Conservation (phyloP, 495 filamentous ascomycete genomes). For the Aspergillus baeticus region DNA sequence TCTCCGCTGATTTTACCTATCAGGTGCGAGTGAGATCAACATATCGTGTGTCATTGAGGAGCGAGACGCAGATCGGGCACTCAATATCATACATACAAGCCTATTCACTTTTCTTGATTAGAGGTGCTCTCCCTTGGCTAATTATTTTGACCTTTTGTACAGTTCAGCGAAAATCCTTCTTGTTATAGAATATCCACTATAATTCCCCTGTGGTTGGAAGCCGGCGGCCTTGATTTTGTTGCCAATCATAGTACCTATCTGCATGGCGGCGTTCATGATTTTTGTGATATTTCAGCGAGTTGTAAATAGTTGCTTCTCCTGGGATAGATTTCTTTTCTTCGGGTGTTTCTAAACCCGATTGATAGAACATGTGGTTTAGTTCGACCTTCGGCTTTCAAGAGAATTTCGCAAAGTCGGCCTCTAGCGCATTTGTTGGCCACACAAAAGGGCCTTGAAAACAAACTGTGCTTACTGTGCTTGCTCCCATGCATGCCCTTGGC, state of each 20-base stretch:
- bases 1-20: conserved; percentile 18
- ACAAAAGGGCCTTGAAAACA: no score
- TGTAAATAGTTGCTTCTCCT: conserved; percentile 4
- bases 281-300: conserved; percentile 3
- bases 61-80: conserved; percentile 81
- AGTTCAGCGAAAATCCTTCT: conserved; percentile 8
- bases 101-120: conserved; percentile 69
- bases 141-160: background rate
- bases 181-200: conserved; percentile 15
- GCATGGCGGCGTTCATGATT: conserved; percentile 14
- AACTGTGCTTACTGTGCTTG: no score
- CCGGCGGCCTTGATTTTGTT: conserved; percentile 4
- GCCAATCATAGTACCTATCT: conserved; percentile 8
- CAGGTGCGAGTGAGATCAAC: conserved; percentile 96
- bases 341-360: background rate
- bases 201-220: conserved; percentile 6
- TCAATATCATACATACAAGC: conserved; percentile 93
- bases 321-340: conserved; percentile 13
- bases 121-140: background rate
- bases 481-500: no score
- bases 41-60: conserved; percentile 96
- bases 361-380: background rate
- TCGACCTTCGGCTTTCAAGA: background rate
- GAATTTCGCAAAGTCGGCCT: no score
- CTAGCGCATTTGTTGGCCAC: no score